These are phyloP conservation scores for Epichloe amarillans DNA, from an alignment of 2,329 filamentous ascomycete species.

Conservation along the genomic window DNA sequence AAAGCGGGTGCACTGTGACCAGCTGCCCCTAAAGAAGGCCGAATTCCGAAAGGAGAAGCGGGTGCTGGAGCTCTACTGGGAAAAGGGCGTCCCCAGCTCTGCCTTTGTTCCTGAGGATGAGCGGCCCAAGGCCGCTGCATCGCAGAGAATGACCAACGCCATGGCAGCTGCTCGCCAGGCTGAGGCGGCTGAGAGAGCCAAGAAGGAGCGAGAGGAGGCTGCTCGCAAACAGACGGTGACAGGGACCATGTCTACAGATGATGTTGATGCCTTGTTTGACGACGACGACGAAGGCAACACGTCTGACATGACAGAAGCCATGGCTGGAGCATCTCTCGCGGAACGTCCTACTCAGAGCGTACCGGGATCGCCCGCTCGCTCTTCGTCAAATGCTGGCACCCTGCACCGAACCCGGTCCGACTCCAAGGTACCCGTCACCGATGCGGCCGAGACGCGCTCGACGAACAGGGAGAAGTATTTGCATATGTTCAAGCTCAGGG, in stretches of 20 bases:
- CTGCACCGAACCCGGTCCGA: conserved; percentile 87
- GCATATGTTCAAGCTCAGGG: conserved; percentile 74
- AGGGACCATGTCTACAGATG: conserved; percentile 83
- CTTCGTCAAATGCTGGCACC: conserved; percentile 50
- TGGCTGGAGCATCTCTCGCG: conserved; percentile 77
- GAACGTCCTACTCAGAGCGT: conserved; percentile 93
- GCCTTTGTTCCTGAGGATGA: conserved; percentile 95
- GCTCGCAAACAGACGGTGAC: conserved; percentile 90
- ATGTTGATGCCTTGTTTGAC: conserved; percentile 90
- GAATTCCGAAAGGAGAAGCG: conserved; percentile 96
- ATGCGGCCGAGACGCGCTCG: conserved; percentile 65
- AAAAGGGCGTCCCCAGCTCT: conserved; percentile 95
- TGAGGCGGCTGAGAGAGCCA: conserved; percentile 67
- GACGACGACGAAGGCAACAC: conserved; percentile 83
- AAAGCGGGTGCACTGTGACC: conserved; percentile 97
- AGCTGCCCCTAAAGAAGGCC: conserved; percentile 96
- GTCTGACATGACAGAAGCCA: conserved; percentile 79
- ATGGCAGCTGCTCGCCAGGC: conserved; percentile 66
- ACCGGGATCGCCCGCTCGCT: conserved; percentile 76
- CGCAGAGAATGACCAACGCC: conserved; percentile 61
- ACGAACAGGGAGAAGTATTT: conserved; percentile 95
- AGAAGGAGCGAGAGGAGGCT: conserved; percentile 79
- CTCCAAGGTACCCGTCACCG: conserved; percentile 68
- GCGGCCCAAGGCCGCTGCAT: conserved; percentile 68
- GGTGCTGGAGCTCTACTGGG: conserved; percentile 94